Evolutionary conservation across 2,329 filamentous ascomycete genomes (phyloP).

Genomic region (Pseudohalonectria lignicola): DNA sequence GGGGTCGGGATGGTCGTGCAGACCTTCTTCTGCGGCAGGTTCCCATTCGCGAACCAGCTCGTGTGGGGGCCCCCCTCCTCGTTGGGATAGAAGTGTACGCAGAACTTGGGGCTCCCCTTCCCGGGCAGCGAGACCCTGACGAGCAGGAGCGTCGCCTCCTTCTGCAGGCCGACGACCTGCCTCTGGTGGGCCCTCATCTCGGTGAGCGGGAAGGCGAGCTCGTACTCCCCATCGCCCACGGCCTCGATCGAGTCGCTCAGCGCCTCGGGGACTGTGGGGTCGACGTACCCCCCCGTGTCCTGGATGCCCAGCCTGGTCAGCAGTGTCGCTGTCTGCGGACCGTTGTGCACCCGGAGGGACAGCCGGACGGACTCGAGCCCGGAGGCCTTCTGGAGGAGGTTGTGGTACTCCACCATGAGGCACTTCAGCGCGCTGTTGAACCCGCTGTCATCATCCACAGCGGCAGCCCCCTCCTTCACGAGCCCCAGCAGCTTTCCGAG

Average conservation of each 20-base stretch:
- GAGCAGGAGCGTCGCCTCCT: slow-evolving; percentile 8
- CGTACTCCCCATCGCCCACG: slow-evolving; percentile 9
- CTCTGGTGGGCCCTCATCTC: slow-evolving; percentile 8
- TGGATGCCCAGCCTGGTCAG: slow-evolving; percentile 8
- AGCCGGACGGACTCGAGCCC: slow-evolving; percentile 7
- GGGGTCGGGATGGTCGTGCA: slow-evolving; percentile 9
- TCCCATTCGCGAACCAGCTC: too few relatives aligned
- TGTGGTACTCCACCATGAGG: slow-evolving; percentile 8
- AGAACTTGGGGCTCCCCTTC: slow-evolving; percentile 9
- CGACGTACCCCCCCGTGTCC: slow-evolving; percentile 4
- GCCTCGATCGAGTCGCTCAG: slow-evolving; percentile 10
- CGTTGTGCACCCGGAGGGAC: slow-evolving; percentile 6
- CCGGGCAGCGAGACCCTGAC: slow-evolving; percentile 9
- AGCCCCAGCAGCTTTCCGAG: not conserved
- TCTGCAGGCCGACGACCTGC: slow-evolving; percentile 8
- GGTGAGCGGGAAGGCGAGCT: slow-evolving; percentile 12
- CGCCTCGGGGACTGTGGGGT: slow-evolving; percentile 7
- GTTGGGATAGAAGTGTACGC: slow-evolving; percentile 10
- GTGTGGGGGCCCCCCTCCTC: too few relatives aligned
- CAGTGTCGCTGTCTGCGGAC: slow-evolving; percentile 3
- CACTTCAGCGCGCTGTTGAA: slow-evolving; percentile 3
- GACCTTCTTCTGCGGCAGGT: slow-evolving; percentile 4
- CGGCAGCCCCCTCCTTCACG: not conserved
- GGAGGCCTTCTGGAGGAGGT: slow-evolving; percentile 6
- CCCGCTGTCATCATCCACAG: not conserved